Base-by-base conservation (phyloP, 2,329 filamentous ascomycete species). In the Diaporthe capsici region DNA sequence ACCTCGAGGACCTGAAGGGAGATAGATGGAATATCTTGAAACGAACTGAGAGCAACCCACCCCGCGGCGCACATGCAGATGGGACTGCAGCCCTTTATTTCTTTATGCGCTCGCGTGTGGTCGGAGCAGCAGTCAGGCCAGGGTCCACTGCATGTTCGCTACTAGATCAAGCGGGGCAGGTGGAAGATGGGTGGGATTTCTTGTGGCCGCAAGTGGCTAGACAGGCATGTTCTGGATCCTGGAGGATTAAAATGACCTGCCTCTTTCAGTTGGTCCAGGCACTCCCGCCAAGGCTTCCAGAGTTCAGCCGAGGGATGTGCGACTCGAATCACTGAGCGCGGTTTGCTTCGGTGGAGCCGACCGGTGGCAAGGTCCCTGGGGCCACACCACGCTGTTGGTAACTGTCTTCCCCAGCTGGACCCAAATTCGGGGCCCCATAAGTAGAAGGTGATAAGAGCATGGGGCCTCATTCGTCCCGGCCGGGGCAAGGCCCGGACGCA, bases 121-220 rank as follows among this genome's bases (percentile, higher is more conserved):
- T 67, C 47, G 44, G 20, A n/a, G 61, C 28, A n/a, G 61, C 28
- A 67, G 61, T 67, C 61, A 67, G 42, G 42, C 28, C 28, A 53
- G 65, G 65, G 65, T 68, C 65, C 65, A 53, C 65, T 68, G 47
- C 65, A 68, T 25, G 63, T 39, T 39, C 65, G 47, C 65, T 68
- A 68, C 65, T 68, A 68, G 47, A 53, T 68, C 65, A 39, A 39
- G 65, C 47, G 65, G 65, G 65, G 65, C 65, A 68, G 65, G 65
- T 68, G 47, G 5, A 28, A 42, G 31, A 28, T 28, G 63, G 44
- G 44, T 53, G 44, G 63, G 44, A 51, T 51, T 53, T 53, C 4
- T 51, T 51, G 63, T 10, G 6, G 4, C 63, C 31, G 51, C 12
- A 68, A 68, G 44, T 8, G 63, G 63, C 44, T 68, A 25, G 42